Evolutionary conservation across 805 yeast genomes (phyloP).

Genomic region (Candida gorgasii): DNA sequence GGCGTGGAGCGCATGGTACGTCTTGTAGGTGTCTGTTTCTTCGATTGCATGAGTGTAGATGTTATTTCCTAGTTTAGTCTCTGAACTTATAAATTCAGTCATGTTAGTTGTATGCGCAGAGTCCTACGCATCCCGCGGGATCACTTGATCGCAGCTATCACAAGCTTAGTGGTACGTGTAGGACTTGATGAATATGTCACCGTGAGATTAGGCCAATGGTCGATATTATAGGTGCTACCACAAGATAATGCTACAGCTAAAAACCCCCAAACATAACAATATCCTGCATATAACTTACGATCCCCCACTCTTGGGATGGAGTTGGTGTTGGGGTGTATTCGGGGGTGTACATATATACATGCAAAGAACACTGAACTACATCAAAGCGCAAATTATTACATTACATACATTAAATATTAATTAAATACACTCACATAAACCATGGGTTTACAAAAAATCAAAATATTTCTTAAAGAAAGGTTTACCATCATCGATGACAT

Average conservation of each 20-base stretch:
- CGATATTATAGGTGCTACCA: too few species aligned
- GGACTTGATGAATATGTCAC: too few species aligned
- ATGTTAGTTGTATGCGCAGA: neutral
- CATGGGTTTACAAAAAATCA: slow-evolving; percentile 12
- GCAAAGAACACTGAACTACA: too few species aligned
- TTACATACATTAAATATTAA: neutral
- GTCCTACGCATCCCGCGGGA: slow-evolving; percentile 6
- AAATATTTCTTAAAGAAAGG: slow-evolving; percentile 22
- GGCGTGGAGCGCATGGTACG: slow-evolving; percentile 8
- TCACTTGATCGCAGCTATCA: too few species aligned
- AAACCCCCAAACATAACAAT: too few species aligned
- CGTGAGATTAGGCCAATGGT: too few species aligned
- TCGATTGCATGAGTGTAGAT: slow-evolving; percentile 2
- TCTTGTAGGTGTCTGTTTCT: slow-evolving; percentile 4
- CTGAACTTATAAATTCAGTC: slow-evolving; percentile 3
- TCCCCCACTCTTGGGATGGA: too few species aligned
- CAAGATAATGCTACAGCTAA: too few species aligned
- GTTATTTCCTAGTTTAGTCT: slow-evolving; percentile 2
- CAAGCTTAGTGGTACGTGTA: too few species aligned
- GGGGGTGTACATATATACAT: too few species aligned
- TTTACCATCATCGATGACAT: slow-evolving; percentile 46
- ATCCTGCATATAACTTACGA: neutral
- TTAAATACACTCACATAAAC: neutral
- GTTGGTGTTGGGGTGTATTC: too few species aligned
- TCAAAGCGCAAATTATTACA: too few species aligned